phyloP scores from a whole-genome alignment of 805 yeast genomes.

The Sugiyamaella valdiviana region DNA sequence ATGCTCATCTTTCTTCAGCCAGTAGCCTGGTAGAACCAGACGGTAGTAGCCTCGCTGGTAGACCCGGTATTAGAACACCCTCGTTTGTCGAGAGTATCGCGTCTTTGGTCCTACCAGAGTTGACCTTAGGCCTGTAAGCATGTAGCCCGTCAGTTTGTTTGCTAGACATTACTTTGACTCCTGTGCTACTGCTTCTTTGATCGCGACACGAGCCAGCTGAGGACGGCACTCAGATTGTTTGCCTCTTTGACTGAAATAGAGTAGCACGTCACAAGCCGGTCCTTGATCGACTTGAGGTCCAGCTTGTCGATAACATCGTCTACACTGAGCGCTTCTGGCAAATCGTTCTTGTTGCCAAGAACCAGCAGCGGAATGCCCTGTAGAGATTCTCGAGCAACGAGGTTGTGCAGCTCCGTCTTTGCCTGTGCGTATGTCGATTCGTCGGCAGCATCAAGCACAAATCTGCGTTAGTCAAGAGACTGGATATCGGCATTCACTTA shows the following conservation, averaged over 20 bases:
- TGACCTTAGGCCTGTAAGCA: too few relatives aligned
- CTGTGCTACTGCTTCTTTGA: conserved; percentile 12
- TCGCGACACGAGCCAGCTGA: conserved; percentile 31
- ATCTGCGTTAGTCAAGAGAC: conserved; percentile 15
- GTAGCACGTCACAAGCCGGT: conserved; percentile 32
- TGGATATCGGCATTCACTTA: conserved; percentile 11
- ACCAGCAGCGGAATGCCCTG: conserved; percentile 32
- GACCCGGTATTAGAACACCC: too few relatives aligned
- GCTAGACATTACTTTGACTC: too few relatives aligned
- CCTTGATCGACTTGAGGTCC: conserved; percentile 28
- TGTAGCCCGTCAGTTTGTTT: too few relatives aligned
- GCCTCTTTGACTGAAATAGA: conserved; percentile 34
- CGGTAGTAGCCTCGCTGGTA: too few relatives aligned
- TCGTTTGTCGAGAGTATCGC: too few relatives aligned
- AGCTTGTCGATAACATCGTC: conserved; percentile 30
- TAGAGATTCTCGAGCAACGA: conserved; percentile 27
- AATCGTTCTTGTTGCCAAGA: conserved; percentile 34
- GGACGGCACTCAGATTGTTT: conserved; percentile 31
- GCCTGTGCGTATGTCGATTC: conserved; percentile 28
- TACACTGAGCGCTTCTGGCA: conserved; percentile 28
- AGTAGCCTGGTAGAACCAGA: neutral
- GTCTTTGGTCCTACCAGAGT: neutral
- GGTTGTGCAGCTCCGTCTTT: conserved; percentile 29
- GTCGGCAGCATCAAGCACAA: conserved; percentile 35
- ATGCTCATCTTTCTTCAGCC: neutral